A percentile compares a stretch with the other conserved stretches of the same genome.
Conservation (phyloP, 2,329 filamentous ascomycete species). For the Aspergillus pseudonomiae region DNA sequence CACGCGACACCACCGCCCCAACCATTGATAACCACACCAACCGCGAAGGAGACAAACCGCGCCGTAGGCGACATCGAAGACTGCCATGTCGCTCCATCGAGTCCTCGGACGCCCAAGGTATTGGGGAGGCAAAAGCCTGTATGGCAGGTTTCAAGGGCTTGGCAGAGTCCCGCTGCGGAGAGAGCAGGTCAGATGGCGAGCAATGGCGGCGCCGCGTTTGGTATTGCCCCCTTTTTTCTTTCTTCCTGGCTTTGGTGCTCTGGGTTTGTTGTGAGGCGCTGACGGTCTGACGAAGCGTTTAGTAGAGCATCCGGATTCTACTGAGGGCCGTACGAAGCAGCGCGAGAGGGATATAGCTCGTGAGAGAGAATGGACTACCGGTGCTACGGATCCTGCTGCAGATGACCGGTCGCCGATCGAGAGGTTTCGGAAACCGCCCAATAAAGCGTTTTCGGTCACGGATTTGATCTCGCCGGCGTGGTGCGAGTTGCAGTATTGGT, state of each 20-base stretch:
- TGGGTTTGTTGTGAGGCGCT: constrained; percentile 43
- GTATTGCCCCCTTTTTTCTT: constrained; percentile 32
- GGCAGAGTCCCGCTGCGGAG: constrained; percentile 23
- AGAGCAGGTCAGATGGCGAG: constrained; percentile 31
- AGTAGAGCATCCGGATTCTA: constrained; percentile 57
- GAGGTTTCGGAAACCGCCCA: constrained; percentile 75
- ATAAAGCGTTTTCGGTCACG: constrained; percentile 80
- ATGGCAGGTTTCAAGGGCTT: constrained; percentile 21
- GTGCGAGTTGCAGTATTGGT: constrained; percentile 95
- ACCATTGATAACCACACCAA: constrained; percentile 19
- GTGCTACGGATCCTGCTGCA: constrained; percentile 22
- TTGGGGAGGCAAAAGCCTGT: constrained; percentile 42
- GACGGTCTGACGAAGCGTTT: constrained; percentile 64
- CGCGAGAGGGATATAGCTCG: constrained; percentile 32
- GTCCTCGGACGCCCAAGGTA: constrained; percentile 44
- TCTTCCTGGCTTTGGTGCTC: constrained; percentile 5
- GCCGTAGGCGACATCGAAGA: constrained; percentile 48
- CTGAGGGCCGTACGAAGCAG: constrained; percentile 38
- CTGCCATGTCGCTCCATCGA: constrained; percentile 41
- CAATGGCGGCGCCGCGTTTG: constrained; percentile 32
- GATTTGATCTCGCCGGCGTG: constrained; percentile 88
- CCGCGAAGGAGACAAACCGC: constrained; percentile 17
- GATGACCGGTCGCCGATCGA: constrained; percentile 68
- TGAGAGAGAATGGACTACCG: constrained; percentile 30
- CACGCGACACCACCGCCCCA: constrained; percentile 22